Conservation (phyloP, 768 basidiomycete species). For the Harrya chromipes region DNA sequence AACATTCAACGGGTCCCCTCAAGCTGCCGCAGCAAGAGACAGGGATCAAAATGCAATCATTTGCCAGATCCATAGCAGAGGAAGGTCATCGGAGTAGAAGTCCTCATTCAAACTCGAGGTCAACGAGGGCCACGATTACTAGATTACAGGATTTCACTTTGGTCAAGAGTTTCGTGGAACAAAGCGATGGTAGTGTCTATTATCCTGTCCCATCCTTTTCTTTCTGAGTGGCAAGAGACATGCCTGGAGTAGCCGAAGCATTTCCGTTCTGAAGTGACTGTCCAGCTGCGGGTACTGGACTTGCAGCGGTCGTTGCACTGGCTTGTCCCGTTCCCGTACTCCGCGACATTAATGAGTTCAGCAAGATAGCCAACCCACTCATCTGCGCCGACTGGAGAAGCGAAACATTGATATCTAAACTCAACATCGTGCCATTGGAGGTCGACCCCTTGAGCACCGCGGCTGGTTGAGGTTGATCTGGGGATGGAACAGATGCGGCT, state of each 20-base stretch:
- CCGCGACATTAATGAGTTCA: constrained; percentile 68
- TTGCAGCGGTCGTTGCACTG: constrained; percentile 5
- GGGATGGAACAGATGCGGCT: constrained; percentile 46
- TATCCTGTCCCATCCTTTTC: constrained; percentile 21
- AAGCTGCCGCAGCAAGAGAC: no score
- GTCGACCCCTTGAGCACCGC: constrained; percentile 74
- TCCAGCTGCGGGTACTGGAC: constrained; percentile 5
- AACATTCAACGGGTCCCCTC: no score
- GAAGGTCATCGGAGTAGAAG: not conserved
- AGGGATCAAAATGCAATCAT: no score
- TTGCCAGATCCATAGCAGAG: no score
- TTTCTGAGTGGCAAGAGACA: constrained; percentile 14
- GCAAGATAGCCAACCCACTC: constrained; percentile 66
- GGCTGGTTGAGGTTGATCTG: constrained; percentile 63
- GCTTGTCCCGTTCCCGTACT: constrained; percentile 25
- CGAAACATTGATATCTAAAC: constrained; percentile 76
- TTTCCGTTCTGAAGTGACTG: constrained; percentile 17
- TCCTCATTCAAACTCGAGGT: not conserved
- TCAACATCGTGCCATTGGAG: constrained; percentile 67
- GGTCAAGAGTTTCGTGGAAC: constrained; percentile 7
- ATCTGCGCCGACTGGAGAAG: constrained; percentile 72
- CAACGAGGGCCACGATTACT: not conserved
- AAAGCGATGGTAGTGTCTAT: constrained; percentile 15
- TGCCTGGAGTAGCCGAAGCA: constrained; percentile 5
- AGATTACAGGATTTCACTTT: constrained; percentile 4